These are phyloP conservation scores for Carallia brachiata DNA, from an alignment of 345 rosid genomes.

Conservation along the genomic window DNA sequence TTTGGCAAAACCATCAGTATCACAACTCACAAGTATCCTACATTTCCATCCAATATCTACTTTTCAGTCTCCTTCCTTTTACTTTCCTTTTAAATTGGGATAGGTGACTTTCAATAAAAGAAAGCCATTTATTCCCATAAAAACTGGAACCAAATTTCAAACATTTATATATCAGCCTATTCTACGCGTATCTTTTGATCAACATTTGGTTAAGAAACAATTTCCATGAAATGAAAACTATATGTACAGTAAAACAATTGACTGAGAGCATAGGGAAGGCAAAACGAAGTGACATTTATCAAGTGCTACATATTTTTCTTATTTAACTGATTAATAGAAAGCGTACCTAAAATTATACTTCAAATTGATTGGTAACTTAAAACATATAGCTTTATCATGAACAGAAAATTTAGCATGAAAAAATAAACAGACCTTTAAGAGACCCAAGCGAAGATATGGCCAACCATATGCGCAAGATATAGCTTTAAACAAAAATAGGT, in stretches of 20 bases:
- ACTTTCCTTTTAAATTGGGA: neutral
- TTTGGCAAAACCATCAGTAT: no score
- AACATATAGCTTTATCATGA: neutral
- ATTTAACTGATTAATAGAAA: no score
- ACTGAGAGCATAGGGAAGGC: neutral
- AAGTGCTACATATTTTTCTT: no score
- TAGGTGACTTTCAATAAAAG: neutral
- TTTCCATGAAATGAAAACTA: neutral
- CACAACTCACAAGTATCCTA: no score
- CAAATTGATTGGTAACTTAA: no score
- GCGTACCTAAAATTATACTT: no score
- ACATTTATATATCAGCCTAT: no score
- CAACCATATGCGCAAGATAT: conserved; percentile 79
- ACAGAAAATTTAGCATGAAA: neutral
- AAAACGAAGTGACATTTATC: neutral
- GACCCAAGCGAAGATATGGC: conserved; percentile 72
- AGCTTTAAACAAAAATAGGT: conserved; percentile 64
- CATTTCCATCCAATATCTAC: neutral
- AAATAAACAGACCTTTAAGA: conserved; percentile 58
- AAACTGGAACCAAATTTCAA: neutral
- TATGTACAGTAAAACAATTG: neutral
- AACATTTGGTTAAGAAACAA: neutral
- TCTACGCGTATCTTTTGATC: neutral
- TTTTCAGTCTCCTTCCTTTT: neutral
- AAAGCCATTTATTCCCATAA: neutral